Percentiles rank a stretch among this genome's conserved stretches.
phyloP scores from a whole-genome alignment of 2,329 filamentous ascomycete species.

The Geosmithia putterillii region DNA sequence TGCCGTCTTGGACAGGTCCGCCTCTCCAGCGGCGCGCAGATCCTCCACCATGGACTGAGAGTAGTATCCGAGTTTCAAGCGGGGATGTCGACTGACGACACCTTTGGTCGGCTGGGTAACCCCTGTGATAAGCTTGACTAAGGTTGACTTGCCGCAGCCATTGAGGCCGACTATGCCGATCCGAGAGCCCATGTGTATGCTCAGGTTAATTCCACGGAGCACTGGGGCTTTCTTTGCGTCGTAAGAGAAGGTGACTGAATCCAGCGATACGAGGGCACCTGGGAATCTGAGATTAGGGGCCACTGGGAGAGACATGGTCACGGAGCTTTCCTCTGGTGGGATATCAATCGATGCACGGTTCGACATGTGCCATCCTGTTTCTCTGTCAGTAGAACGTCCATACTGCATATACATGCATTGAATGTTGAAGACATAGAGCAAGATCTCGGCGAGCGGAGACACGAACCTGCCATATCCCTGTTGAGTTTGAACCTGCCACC shows the following conservation, averaged over 20 bases:
- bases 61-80: constrained; percentile 63
- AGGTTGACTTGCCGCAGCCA: constrained; percentile 70
- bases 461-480: constrained; percentile 44
- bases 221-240: constrained; percentile 22
- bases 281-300: constrained; percentile 63
- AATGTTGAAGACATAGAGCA: too few species aligned
- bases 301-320: constrained; percentile 45
- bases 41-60: constrained; percentile 68
- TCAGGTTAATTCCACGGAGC: constrained; percentile 52
- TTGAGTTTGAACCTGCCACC: constrained; percentile 74
- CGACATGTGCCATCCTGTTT: constrained; percentile 43
- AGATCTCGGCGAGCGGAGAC: too few species aligned
- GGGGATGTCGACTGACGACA: constrained; percentile 51
- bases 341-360: constrained; percentile 59
- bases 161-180: constrained; percentile 70
- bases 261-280: constrained; percentile 59
- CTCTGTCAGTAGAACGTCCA: too few species aligned
- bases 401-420: too few species aligned
- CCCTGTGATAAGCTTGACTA: constrained; percentile 59
- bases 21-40: constrained; percentile 41
- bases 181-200: constrained; percentile 60
- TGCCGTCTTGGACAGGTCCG: constrained; percentile 45
- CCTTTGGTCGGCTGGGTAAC: constrained; percentile 46
- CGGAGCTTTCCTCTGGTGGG: constrained; percentile 46
- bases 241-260: constrained; percentile 58